Evolutionary conservation across 345 rosid genomes (phyloP), one percentile per base, ranked within the genome.

Genomic region (Acer negundo): DNA sequence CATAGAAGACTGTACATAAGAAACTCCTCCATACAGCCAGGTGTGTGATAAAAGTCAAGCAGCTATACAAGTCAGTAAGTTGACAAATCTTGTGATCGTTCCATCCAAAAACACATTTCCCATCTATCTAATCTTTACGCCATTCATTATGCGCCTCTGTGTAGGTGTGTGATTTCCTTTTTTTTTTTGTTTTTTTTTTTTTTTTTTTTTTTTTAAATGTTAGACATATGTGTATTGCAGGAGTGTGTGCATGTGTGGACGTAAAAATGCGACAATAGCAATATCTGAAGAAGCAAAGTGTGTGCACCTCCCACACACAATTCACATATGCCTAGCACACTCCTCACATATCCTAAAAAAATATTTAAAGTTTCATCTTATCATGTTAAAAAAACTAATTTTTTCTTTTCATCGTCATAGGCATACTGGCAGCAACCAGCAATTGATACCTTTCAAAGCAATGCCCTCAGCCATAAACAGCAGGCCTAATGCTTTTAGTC

Each of bases 361-460:
- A 28, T 2, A 63, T 20, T 35, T 8, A 53, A 15, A 38, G 28
- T 58, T 58, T 72, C 65, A 20, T 16, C 35, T 5, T 72, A 58
- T 58, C 23, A 49, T 9, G 38, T 49, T 70, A 51, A 70, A 70
- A 24, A 20, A 31, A 58, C 23, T 24, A 70, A 49, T 24, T 26
- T 26, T 70, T 26, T 59, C 73, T 26, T 49, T 70, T 40, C 59
- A 70, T 70, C 16, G 3, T 26, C 16, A 26, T 24, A 24, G 23
- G 17, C 17, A 4, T 6, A 38, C 40, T 23, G 19, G 62, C 61
- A 70, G 19, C 62, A 23, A 47, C 26, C 61, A 70, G 19, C 62
- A 23, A 47, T 46, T 46, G 20, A 72, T 20, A 35, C 66, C 66
- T 35, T 51, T 20, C 35, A 72, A 58, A 58, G 75, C 75, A 35